These are phyloP conservation scores for Fagopyrum tataricum DNA, from an alignment of 148 eudicot species.

Conservation along the genomic window DNA sequence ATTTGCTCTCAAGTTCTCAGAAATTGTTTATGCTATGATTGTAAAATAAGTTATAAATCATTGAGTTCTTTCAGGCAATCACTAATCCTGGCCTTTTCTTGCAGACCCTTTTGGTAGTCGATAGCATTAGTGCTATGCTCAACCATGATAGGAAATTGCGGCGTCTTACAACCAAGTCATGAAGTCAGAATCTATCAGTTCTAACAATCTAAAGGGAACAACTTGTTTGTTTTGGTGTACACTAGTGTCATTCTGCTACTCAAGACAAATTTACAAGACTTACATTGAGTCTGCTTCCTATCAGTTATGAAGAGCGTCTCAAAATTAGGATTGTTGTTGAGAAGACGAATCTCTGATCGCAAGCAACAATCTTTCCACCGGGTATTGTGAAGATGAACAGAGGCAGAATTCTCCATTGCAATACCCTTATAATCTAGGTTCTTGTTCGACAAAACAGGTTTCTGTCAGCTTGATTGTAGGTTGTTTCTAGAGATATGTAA, in stretches of 20 bases:
- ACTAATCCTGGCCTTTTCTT: neutral
- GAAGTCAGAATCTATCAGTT: slow-evolving; percentile 13
- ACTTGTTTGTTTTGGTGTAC: neutral
- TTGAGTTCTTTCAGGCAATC: neutral
- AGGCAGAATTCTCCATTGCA: neutral
- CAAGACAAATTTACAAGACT: neutral
- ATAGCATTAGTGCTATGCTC: slow-evolving; percentile 79
- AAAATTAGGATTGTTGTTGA: neutral
- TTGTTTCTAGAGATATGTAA: neutral
- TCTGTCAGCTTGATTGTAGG: neutral
- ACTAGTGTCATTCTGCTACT: neutral
- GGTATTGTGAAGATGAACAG: too few relatives aligned
- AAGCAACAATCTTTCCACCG: neutral
- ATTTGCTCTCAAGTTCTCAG: neutral
- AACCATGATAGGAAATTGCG: slow-evolving; percentile 78
- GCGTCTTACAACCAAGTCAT: slow-evolving; percentile 26
- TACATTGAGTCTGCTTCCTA: neutral
- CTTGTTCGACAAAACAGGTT: neutral
- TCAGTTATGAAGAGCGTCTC: neutral
- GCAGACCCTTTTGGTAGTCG: slow-evolving; percentile 88
- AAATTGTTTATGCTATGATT: neutral
- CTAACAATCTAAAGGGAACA: neutral
- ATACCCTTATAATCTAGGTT: neutral
- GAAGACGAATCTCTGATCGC: neutral
- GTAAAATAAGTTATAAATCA: neutral